Evolutionary conservation across 1,284 basidiomycete genomes (phyloP), one percentile per base, ranked within the genome.

Genomic region (Malassezia equina): DNA sequence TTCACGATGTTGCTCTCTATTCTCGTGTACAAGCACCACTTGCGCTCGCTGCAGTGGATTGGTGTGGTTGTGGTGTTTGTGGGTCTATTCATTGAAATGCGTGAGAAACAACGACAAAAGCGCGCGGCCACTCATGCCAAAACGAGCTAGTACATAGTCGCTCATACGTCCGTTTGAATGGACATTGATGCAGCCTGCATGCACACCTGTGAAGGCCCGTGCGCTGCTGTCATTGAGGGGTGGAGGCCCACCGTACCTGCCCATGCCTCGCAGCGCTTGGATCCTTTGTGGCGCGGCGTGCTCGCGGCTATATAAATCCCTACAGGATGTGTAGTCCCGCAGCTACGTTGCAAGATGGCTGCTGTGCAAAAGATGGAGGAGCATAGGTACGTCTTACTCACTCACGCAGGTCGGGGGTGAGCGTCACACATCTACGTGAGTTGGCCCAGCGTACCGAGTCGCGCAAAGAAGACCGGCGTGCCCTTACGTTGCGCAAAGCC

Each of bases 1-100:
- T 94, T 95, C 75, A 96, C 93, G 4, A 98, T 99, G 93, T 80
- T 99, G 12, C 80, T 99, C 32, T 91, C 88, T 7, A 90, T 99
- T 4, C 75, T 93, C 24, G 82, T 96, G 0, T 98, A 95, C 76
- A 84, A 88, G 65, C 93, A 98, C 76, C 81, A 80, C 60, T 79
- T 99, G 49, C 85, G 85, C 0, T 57, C 71, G 0, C 86, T 90
- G 1, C 94, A 98, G 76, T 98, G 94, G 94, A 65, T 82, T 2
- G 94, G 93, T 15, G 84, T 91, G 0, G 84, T 77, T 0, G 83
- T 91, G 27, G 94, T 98, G 4, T 96, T 98, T 76, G 82, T 83
- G 4, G 91, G 90, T 1, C 93, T 98, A 60, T 90, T 87, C 1
- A 81, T 95, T 13, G 93, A 96, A 75, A 91, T 91, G 81, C 81